Evolutionary conservation across 73 alveolate species (phyloP).

Genomic region (Paraurostyla sp.): DNA sequence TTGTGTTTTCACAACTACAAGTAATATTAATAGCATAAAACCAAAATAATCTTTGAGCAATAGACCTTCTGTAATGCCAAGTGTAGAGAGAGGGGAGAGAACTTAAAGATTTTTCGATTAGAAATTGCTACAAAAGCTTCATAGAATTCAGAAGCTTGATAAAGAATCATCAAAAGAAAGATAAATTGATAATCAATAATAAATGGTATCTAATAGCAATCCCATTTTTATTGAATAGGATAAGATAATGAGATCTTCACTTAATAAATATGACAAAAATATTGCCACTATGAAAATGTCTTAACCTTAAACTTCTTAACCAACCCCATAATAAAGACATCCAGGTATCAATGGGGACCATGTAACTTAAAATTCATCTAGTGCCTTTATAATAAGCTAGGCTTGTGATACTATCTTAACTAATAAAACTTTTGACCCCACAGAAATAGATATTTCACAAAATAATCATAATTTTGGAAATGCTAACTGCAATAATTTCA

Average conservation of each 20-base stretch:
- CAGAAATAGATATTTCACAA: conserved; percentile 3
- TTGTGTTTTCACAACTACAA: conserved; percentile 33
- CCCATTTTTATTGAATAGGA: too few species aligned
- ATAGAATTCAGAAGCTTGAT: neutral
- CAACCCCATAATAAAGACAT: too few species aligned
- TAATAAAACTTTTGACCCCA: conserved; percentile 35
- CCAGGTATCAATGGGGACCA: too few species aligned
- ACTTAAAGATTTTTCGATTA: conserved; percentile 8
- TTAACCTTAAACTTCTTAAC: too few species aligned
- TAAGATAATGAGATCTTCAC: too few species aligned
- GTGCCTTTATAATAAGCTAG: neutral
- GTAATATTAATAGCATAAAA: neutral
- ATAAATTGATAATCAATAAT: too few species aligned
- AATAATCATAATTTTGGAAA: neutral
- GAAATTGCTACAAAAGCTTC: conserved; percentile 18
- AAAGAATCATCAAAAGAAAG: conserved; percentile 37
- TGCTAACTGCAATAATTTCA: neutral
- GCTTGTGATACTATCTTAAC: neutral
- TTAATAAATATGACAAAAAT: too few species aligned
- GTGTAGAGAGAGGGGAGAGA: neutral
- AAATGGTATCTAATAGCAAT: too few species aligned
- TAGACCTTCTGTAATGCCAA: neutral
- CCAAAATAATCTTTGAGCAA: neutral
- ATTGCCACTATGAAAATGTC: too few species aligned
- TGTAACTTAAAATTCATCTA: too few species aligned